phyloP scores from a whole-genome alignment of 208 protist species.

The Acanthamoeba healyi region DNA sequence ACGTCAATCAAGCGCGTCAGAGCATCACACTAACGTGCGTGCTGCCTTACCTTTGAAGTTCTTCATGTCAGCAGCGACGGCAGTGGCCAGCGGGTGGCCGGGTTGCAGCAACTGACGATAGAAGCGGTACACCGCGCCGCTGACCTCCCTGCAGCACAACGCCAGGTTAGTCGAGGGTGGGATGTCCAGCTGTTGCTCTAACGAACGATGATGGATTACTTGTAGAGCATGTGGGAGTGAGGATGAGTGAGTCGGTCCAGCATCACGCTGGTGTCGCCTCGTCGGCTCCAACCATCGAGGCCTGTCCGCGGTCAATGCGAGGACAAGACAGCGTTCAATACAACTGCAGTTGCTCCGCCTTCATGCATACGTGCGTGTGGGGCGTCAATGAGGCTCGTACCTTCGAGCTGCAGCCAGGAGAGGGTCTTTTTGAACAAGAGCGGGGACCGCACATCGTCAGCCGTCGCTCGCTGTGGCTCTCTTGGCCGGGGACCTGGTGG shows the following conservation, averaged over 20 bases:
- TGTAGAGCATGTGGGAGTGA: slow-evolving; percentile 1
- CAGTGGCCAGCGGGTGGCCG: not conserved
- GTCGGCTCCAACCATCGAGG: not conserved
- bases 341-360: too few species aligned
- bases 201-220: too few species aligned
- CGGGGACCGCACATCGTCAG: not conserved
- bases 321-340: not conserved
- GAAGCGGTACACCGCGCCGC: not conserved
- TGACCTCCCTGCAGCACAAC: not conserved
- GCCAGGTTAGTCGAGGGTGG: not conserved
- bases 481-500: not conserved
- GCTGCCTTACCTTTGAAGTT: not conserved
- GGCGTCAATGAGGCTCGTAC: not conserved
- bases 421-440: not conserved
- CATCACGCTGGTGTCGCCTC: not conserved
- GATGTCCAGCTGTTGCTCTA: too few species aligned
- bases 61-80: not conserved
- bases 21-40: not conserved
- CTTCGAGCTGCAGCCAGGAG: not conserved
- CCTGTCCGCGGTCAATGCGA: not conserved
- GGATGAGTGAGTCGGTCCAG: slow-evolving; percentile 7
- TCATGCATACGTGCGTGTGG: not conserved
- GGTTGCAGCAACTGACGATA: not conserved
- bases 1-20: not conserved
- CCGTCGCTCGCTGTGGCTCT: not conserved